Base-by-base conservation (phyloP, 2,329 filamentous ascomycete species). In the Fusarium sp. region DNA sequence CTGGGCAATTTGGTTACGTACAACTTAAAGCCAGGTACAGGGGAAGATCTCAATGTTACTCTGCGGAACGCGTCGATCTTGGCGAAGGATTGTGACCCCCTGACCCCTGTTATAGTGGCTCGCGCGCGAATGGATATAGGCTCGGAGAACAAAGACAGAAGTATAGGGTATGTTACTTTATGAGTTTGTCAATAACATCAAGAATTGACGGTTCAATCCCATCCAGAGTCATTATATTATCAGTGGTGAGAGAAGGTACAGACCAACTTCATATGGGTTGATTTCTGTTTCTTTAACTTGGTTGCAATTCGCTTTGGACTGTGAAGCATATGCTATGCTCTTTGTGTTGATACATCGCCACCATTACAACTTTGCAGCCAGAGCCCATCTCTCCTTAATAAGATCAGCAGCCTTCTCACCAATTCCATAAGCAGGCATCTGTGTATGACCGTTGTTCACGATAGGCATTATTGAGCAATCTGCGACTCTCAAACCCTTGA, bases 351-450 rank as follows among this genome's bases (percentile, higher is more conserved):
- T 7, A 11, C 8, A n/a, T n/a, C 10, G 3, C 41, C 16, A 23
- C 10, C 7, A 7, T 27, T 46, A 70, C 62, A 66, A 15, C 46
- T 49, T 60, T 7, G 27, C 54, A 21, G 23, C 11, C 15, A 38
- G 14, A 19, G 18, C 63, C 76, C 76, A 77, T 3, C 69, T 48
- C 61, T 83, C 80, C 69, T 86, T 86, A 57, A 88, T 84, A 61
- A 88, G 74, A 73, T 88, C 86, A 12, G 79, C 79, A 16, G 76
- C 79, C 73, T 87, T 87, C 78, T 89, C 87, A 1, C 86, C 87
- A 68, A 89, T 88, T 3, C 86, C 86, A 75, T 88, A 89, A 10
- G 87, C 87, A 7, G 86, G 86, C 86, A 88, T 88, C 73, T 89
- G 86, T 0, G 87, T 88, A 73, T 79, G 78, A 4, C 78, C 87